A percentile compares a stretch with the other conserved stretches of the same genome.
Conservation (phyloP, 495 filamentous ascomycete species). For the Talaromyces stipitatus region DNA sequence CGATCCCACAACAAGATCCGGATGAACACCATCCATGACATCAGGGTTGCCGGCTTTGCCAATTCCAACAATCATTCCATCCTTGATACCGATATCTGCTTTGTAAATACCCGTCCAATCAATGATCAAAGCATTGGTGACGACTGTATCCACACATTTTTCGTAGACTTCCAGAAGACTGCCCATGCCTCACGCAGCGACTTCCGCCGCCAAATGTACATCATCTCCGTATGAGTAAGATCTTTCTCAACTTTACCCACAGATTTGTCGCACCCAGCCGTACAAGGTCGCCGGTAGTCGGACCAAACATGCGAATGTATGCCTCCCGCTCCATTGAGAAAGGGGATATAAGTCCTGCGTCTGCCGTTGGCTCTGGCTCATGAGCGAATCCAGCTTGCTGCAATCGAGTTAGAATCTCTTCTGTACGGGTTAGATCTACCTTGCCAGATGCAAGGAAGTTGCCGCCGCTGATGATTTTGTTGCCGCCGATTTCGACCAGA, state of each 20-base stretch:
- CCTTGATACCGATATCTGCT: constrained; percentile 91
- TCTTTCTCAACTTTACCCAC: constrained; percentile 94
- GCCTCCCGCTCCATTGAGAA: constrained; percentile 68
- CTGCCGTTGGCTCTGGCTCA: constrained; percentile 51
- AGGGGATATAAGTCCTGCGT: constrained; percentile 45
- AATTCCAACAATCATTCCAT: constrained; percentile 82
- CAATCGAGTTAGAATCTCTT: constrained; percentile 60
- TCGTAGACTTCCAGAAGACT: constrained; percentile 68
- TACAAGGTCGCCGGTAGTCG: constrained; percentile 79
- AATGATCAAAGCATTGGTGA: constrained; percentile 88
- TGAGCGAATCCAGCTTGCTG: constrained; percentile 71
- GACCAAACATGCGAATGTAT: constrained; percentile 87
- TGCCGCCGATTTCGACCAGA: constrained; percentile 82
- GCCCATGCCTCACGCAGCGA: constrained; percentile 94
- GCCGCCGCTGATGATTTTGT: constrained; percentile 76
- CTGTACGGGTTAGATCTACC: constrained; percentile 52
- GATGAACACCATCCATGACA: constrained; percentile 83
- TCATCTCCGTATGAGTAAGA: constrained; percentile 78
- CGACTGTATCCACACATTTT: constrained; percentile 76
- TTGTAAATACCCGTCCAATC: constrained; percentile 95
- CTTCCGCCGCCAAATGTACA: constrained; percentile 93
- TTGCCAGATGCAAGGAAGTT: constrained; percentile 69
- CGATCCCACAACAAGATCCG: constrained; percentile 73
- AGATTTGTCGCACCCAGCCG: constrained; percentile 78
- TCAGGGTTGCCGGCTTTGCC: constrained; percentile 97